Evolutionary conservation across 169 alveolate genomes (phyloP).

Genomic region (Plasmodium inui): DNA sequence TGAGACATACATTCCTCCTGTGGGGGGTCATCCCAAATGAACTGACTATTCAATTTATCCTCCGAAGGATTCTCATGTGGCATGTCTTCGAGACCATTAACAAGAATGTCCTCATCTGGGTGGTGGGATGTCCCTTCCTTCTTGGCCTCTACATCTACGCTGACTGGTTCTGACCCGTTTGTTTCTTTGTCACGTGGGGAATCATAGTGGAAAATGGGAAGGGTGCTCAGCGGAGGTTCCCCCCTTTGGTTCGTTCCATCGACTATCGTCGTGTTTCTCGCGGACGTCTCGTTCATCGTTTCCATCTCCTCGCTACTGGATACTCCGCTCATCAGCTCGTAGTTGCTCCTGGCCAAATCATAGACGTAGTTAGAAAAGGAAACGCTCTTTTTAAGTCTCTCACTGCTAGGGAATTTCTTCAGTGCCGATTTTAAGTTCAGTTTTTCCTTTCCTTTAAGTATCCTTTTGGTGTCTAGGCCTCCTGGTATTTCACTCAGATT

Average conservation of each 20-base stretch:
- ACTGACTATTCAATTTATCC: background rate
- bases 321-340: conserved; percentile 23
- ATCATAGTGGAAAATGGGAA: background rate
- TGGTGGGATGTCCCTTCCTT: background rate
- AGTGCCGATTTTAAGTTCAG: conserved; percentile 26
- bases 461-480: background rate
- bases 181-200: background rate
- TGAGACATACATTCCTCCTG: background rate
- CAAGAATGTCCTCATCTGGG: background rate
- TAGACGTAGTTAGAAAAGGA: conserved; percentile 64
- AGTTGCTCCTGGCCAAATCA: conserved; percentile 32
- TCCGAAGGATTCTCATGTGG: background rate
- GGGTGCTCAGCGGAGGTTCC: background rate
- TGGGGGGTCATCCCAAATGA: background rate
- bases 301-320: conserved; percentile 4
- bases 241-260: background rate
- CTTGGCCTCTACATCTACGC: background rate
- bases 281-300: background rate
- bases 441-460: background rate
- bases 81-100: background rate
- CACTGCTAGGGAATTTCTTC: conserved; percentile 29
- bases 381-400: conserved; percentile 25
- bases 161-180: background rate
- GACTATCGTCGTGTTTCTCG: background rate
- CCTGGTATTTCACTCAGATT: background rate